A percentile compares a stretch with the other conserved stretches of the same genome.
phyloP scores from a whole-genome alignment of 1,139 yeast species.

The Hyphopichia buzzinii region DNA sequence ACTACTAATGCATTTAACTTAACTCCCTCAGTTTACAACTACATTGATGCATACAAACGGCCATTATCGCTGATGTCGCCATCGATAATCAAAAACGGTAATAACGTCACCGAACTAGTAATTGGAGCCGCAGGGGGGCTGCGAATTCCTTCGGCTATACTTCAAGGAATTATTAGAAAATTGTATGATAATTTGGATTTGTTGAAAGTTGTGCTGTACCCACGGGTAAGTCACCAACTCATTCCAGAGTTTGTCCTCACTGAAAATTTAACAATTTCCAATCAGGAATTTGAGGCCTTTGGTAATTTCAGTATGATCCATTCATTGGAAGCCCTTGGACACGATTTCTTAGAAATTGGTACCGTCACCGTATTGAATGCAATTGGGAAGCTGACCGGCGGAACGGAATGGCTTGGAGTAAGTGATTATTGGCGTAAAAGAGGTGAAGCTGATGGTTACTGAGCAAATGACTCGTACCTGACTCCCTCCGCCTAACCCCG shows the following conservation, averaged over 20 bases:
- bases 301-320: constrained; percentile 7
- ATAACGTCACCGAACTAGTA: constrained; percentile 50
- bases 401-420: constrained; percentile 35
- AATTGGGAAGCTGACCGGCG: constrained; percentile 15
- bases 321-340: constrained; percentile 23
- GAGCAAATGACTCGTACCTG: too few relatives aligned
- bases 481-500: too few relatives aligned
- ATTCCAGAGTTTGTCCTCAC: constrained; percentile 67
- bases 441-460: constrained; percentile 44
- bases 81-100: constrained; percentile 57
- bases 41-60: constrained; percentile 68
- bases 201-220: constrained; percentile 70
- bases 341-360: constrained; percentile 32
- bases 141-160: constrained; percentile 77
- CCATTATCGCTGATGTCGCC: constrained; percentile 88
- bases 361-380: constrained; percentile 46
- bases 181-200: constrained; percentile 57
- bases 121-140: constrained; percentile 97
- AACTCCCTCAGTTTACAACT: constrained; percentile 78
- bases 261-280: constrained; percentile 46
- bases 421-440: constrained; percentile 46
- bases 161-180: constrained; percentile 72
- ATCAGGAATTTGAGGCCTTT: constrained; percentile 21
- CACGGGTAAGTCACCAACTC: constrained; percentile 86
- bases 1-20: constrained; percentile 74